Evolutionary conservation across 2,329 filamentous ascomycete species (phyloP).

Genomic region (Nemania serpens): DNA sequence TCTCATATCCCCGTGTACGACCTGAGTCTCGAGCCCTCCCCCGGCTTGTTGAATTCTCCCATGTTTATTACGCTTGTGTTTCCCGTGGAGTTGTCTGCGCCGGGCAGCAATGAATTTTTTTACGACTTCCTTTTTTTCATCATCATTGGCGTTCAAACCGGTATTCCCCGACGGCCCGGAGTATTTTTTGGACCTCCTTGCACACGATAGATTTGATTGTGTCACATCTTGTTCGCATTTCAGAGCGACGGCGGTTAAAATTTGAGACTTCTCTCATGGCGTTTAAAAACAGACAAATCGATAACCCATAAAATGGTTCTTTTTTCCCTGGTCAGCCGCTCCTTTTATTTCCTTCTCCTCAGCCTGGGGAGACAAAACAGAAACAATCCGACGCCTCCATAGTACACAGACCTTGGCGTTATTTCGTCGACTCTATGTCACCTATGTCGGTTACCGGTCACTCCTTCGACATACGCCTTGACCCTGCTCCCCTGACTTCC

Average conservation of each 20-base stretch:
- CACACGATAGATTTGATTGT: conserved; percentile 39
- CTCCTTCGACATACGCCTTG: neutral
- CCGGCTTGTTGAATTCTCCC: neutral
- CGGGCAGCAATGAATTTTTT: conserved; percentile 9
- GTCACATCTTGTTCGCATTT: conserved; percentile 38
- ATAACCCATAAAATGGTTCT: neutral
- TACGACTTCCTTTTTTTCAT: conserved; percentile 18
- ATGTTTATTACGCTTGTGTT: neutral
- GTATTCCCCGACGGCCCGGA: conserved; percentile 34
- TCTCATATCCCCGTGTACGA: neutral
- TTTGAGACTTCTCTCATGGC: conserved; percentile 37
- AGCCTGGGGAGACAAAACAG: conserved; percentile 10
- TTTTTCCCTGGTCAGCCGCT: conserved; percentile 14
- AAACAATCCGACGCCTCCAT: neutral
- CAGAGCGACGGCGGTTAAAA: conserved; percentile 41
- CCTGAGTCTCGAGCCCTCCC: neutral
- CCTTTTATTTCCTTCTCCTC: conserved; percentile 30
- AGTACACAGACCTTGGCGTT: neutral
- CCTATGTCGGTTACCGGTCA: neutral
- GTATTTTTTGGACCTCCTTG: conserved; percentile 26
- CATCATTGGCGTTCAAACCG: conserved; percentile 38
- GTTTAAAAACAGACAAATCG: conserved; percentile 38
- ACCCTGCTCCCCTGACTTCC: no score
- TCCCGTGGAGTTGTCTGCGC: neutral
- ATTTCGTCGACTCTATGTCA: neutral